Percentiles rank a stretch among this genome's conserved stretches.
Evolutionary conservation across 768 basidiomycete genomes (phyloP).

Genomic region (Xerocomellus intermedius): DNA sequence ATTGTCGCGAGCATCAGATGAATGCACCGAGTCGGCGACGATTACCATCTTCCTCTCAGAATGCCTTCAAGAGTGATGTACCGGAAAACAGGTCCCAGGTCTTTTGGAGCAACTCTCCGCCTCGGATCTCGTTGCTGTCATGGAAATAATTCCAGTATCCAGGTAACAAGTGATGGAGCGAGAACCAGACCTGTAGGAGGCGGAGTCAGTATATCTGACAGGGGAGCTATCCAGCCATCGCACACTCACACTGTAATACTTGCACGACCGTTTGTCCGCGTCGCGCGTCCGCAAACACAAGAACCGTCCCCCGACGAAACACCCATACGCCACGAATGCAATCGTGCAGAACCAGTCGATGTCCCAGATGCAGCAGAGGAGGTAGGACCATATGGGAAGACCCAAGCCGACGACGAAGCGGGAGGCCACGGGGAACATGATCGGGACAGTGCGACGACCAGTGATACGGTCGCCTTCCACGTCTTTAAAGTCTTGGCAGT

Average conservation of each 20-base stretch:
- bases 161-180: constrained; percentile 34
- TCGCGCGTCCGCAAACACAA: constrained; percentile 26
- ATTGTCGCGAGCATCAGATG: too few relatives aligned
- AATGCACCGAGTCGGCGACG: too few relatives aligned
- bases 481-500: constrained; percentile 50
- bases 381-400: constrained; percentile 39
- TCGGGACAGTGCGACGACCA: constrained; percentile 44
- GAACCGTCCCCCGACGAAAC: constrained; percentile 36
- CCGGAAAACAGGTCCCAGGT: constrained; percentile 22
- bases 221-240: not conserved
- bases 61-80: not conserved
- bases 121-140: constrained; percentile 7
- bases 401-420: constrained; percentile 34
- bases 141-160: constrained; percentile 38
- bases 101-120: constrained; percentile 20
- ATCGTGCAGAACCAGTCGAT: constrained; percentile 26
- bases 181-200: constrained; percentile 32
- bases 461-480: constrained; percentile 40
- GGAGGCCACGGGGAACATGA: constrained; percentile 40
- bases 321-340: constrained; percentile 32
- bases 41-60: not conserved
- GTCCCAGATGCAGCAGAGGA: constrained; percentile 37
- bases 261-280: constrained; percentile 37
- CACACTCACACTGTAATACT: constrained; percentile 36
- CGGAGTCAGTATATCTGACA: not conserved